Percentiles rank a stretch among this genome's conserved stretches.
phyloP scores from a whole-genome alignment of 345 rosid genomes.

The Salix udensis region DNA sequence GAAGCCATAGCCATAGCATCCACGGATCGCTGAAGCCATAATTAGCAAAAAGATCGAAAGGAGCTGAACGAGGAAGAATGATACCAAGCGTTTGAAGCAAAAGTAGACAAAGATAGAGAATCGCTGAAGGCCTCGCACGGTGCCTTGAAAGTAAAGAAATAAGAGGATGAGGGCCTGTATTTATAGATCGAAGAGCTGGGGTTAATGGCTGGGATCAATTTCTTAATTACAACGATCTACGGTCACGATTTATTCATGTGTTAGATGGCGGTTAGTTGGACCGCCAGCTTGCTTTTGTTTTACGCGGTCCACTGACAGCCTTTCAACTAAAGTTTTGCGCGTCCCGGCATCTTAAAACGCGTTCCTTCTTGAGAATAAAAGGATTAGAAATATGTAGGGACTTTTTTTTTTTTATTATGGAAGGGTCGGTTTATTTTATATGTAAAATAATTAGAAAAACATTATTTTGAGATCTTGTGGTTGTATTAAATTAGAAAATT shows the following conservation, averaged over 20 bases:
- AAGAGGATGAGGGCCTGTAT: accelerated
- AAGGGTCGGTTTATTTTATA: too few species aligned
- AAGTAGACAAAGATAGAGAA: neutral
- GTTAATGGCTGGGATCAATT: neutral
- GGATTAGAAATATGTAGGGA: too few species aligned
- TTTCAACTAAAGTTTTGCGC: too few species aligned
- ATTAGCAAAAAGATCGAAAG: neutral
- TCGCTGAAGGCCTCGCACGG: neutral
- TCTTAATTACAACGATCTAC: neutral
- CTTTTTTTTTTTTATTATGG: too few species aligned
- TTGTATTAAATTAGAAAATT: too few species aligned
- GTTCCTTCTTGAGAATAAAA: too few species aligned
- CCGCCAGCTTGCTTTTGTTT: neutral
- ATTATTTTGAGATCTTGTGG: too few species aligned
- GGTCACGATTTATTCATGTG: neutral
- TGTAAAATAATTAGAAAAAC: too few species aligned
- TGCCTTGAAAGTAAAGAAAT: neutral
- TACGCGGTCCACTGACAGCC: neutral
- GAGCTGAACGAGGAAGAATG: neutral
- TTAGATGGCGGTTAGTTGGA: neutral
- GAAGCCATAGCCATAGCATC: neutral
- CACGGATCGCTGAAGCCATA: too few species aligned
- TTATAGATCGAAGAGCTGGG: neutral
- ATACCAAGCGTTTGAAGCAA: neutral
- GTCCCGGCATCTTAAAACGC: too few species aligned